Conservation (phyloP, 2,329 filamentous ascomycete species). For the Pseudogymnoascus sp. region DNA sequence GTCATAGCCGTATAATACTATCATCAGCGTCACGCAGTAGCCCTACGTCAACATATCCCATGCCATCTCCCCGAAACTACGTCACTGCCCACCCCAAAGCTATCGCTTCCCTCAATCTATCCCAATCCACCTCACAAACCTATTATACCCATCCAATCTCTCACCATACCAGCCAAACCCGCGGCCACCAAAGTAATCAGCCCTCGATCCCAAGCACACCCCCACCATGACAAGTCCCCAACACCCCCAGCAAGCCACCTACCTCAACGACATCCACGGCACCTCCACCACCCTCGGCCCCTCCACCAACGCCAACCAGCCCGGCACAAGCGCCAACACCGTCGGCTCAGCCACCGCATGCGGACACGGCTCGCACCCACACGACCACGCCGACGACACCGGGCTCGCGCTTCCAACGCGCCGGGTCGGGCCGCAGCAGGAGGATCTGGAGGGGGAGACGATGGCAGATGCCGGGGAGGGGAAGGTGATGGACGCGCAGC, state of each 20-base stretch:
- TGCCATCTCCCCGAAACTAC: not conserved
- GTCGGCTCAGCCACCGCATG: slow-evolving; percentile 24
- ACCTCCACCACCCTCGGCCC: slow-evolving; percentile 23
- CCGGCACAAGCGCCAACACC: slow-evolving; percentile 21
- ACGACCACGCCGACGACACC: slow-evolving; percentile 24
- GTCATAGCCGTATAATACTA: not conserved
- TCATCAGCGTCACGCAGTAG: not conserved
- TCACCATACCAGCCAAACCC: not conserved
- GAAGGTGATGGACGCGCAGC: slow-evolving; percentile 25
- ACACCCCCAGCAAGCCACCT: slow-evolving; percentile 26
- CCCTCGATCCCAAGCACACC: no score
- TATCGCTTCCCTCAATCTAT: not conserved
- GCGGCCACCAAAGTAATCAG: not conserved
- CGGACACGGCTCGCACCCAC: slow-evolving; percentile 24
- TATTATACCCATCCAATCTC: not conserved
- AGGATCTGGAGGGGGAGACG: slow-evolving; percentile 27
- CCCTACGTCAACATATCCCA: not conserved
- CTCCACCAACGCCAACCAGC: slow-evolving; percentile 14
- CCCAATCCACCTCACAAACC: not conserved
- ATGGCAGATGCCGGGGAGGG: slow-evolving; percentile 25
- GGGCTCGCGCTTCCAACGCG: slow-evolving; percentile 20
- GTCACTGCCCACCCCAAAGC: not conserved
- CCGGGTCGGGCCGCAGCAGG: slow-evolving; percentile 24
- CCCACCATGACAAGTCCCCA: slow-evolving; percentile 9
- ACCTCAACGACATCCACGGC: slow-evolving; percentile 20